Evolutionary conservation across 257 asterid species (phyloP).

Genomic region (Plantago ovata): DNA sequence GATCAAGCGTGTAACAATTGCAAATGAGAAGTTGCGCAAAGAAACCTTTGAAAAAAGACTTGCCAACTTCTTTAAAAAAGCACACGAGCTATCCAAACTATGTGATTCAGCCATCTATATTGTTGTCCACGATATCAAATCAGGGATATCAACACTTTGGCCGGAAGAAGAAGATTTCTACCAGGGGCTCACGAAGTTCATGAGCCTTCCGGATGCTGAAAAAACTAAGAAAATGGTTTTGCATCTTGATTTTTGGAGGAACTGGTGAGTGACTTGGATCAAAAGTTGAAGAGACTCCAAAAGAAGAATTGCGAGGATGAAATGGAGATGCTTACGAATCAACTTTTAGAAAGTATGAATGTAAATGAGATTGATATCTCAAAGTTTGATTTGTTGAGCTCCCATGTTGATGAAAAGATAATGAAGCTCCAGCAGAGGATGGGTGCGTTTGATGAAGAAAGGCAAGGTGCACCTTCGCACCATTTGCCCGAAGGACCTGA

Average conservation of each 20-base stretch:
- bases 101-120: conserved; percentile 31
- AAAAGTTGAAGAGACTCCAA: not conserved
- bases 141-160: conserved; percentile 26
- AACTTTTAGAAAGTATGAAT: too few relatives aligned
- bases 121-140: conserved; percentile 18
- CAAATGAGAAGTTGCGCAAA: conserved; percentile 23
- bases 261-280: conserved; percentile 18
- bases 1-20: conserved; percentile 20
- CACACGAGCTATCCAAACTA: conserved; percentile 31
- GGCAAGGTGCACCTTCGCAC: too few relatives aligned
- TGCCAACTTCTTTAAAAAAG: conserved; percentile 32
- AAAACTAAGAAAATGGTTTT: conserved; percentile 27
- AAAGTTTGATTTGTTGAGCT: too few relatives aligned
- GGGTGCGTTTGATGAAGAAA: too few relatives aligned
- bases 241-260: conserved; percentile 29
- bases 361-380: too few relatives aligned
- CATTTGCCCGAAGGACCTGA: too few relatives aligned
- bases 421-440: too few relatives aligned
- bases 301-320: too few relatives aligned
- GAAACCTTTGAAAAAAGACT: conserved; percentile 25
- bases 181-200: conserved; percentile 21
- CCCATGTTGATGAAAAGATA: too few relatives aligned
- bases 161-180: conserved; percentile 25
- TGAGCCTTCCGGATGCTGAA: conserved; percentile 21
- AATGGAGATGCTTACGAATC: too few relatives aligned